Conservation (phyloP, 371 early-diverging fungal species). For the Mortierella sp. region DNA sequence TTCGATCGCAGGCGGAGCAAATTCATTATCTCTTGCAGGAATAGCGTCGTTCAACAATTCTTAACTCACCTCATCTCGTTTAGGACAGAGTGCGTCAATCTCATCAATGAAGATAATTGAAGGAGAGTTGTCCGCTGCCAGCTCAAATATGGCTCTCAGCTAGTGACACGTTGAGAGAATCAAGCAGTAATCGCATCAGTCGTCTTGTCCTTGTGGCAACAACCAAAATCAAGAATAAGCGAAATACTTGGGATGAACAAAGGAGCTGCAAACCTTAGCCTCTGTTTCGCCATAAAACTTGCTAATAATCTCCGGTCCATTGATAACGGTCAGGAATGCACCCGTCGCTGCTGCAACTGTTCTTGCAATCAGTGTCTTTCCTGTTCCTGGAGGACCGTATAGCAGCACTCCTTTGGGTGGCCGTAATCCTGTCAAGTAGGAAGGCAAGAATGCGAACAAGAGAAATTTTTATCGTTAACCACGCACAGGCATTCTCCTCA, state of each 20-base stretch:
- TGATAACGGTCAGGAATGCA: constrained; percentile 86
- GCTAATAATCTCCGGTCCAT: constrained; percentile 96
- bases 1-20: background rate
- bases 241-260: background rate
- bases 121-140: constrained; percentile 88
- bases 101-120: constrained; percentile 99
- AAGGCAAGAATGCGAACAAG: too few relatives aligned
- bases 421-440: too few relatives aligned
- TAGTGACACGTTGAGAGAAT: constrained; percentile 11
- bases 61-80: constrained; percentile 78
- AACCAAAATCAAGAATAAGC: too few relatives aligned
- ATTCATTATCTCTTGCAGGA: background rate
- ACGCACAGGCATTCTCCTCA: background rate
- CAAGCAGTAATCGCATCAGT: too few relatives aligned
- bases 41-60: background rate
- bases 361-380: constrained; percentile 95
- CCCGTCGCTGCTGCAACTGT: constrained; percentile 89
- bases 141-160: constrained; percentile 84
- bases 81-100: constrained; percentile 96
- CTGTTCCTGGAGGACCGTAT: constrained; percentile 99
- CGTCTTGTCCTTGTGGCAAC: too few relatives aligned
- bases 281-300: constrained; percentile 98
- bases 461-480: background rate
- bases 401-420: constrained; percentile 93
- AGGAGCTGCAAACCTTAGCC: constrained; percentile 66